Evolutionary conservation across 2,329 filamentous ascomycete genomes (phyloP).

Genomic region (Reticulascus tulasneorum): DNA sequence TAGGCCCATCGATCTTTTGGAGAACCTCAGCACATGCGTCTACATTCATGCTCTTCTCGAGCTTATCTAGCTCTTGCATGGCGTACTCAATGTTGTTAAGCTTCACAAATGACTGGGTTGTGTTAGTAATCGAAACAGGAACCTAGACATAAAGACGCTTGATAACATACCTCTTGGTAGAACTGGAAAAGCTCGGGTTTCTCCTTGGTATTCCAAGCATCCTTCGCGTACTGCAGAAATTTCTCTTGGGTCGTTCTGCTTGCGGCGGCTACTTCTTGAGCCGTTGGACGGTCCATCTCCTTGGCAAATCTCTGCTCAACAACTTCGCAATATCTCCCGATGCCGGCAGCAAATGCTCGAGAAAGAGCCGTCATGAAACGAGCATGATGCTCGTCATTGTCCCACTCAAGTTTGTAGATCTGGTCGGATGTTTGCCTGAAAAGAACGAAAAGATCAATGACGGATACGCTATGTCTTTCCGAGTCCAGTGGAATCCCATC

Average conservation of each 20-base stretch:
- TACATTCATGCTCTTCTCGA: constrained; percentile 86
- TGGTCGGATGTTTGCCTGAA: constrained; percentile 92
- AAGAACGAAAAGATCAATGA: constrained; percentile 88
- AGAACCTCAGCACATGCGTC: constrained; percentile 85
- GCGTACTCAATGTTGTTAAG: constrained; percentile 97
- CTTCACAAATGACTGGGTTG: constrained; percentile 81
- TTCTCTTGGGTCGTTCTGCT: constrained; percentile 84
- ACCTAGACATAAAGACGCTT: no score
- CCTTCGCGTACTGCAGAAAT: constrained; percentile 88
- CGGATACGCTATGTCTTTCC: constrained; percentile 85
- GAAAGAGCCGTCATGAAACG: constrained; percentile 95
- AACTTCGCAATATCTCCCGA: constrained; percentile 87
- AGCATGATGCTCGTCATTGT: constrained; percentile 87
- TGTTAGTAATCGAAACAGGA: not conserved
- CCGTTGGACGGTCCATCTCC: constrained; percentile 90
- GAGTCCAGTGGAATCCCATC: constrained; percentile 67
- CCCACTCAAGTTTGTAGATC: constrained; percentile 82
- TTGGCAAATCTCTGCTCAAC: constrained; percentile 79
- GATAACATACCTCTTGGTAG: constrained; percentile 70
- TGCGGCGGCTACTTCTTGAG: constrained; percentile 76
- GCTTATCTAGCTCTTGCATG: constrained; percentile 83
- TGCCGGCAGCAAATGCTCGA: constrained; percentile 76
- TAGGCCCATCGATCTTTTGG: constrained; percentile 67
- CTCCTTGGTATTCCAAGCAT: constrained; percentile 87
- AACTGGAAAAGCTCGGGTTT: constrained; percentile 97